A percentile compares a stretch with the other conserved stretches of the same genome.
phyloP scores from a whole-genome alignment of 169 alveolate genomes.

The Cryptosporidium bovis region DNA sequence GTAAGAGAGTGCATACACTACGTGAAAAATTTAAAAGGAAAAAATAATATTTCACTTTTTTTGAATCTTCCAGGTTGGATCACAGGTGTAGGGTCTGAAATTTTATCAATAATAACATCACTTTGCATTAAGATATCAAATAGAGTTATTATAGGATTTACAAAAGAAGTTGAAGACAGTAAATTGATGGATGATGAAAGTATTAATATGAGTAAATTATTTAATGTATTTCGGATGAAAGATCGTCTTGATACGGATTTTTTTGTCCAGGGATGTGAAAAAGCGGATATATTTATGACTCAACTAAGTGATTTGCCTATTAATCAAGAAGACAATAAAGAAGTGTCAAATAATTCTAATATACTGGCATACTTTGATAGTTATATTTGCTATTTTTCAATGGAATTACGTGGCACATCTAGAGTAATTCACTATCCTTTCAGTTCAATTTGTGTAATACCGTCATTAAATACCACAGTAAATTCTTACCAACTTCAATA shows the following conservation, averaged over 20 bases:
- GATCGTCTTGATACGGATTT: not conserved
- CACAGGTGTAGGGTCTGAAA: constrained; percentile 60
- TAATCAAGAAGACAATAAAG: not conserved
- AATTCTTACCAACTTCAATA: not conserved
- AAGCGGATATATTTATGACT: constrained; percentile 18
- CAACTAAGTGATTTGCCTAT: constrained; percentile 31
- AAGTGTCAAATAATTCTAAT: constrained; percentile 10
- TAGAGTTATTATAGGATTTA: constrained; percentile 37
- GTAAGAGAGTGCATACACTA: constrained; percentile 53
- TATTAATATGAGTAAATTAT: not conserved
- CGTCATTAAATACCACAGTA: constrained; percentile 30
- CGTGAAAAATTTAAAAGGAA: constrained; percentile 2
- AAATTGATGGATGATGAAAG: not conserved
- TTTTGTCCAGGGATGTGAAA: not conserved
- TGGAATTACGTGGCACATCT: not conserved
- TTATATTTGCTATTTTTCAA: constrained; percentile 20
- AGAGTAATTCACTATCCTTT: constrained; percentile 46
- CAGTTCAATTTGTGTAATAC: constrained; percentile 24
- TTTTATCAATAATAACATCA: constrained; percentile 51
- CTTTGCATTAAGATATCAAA: constrained; percentile 34
- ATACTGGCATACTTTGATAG: constrained; percentile 16
- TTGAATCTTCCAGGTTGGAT: constrained; percentile 73
- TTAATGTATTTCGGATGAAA: not conserved
- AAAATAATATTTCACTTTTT: constrained; percentile 14
- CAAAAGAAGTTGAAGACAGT: constrained; percentile 13